Base-by-base conservation (phyloP, 192 early-diverging fungal genomes). In the Linnemannia zychae region DNA sequence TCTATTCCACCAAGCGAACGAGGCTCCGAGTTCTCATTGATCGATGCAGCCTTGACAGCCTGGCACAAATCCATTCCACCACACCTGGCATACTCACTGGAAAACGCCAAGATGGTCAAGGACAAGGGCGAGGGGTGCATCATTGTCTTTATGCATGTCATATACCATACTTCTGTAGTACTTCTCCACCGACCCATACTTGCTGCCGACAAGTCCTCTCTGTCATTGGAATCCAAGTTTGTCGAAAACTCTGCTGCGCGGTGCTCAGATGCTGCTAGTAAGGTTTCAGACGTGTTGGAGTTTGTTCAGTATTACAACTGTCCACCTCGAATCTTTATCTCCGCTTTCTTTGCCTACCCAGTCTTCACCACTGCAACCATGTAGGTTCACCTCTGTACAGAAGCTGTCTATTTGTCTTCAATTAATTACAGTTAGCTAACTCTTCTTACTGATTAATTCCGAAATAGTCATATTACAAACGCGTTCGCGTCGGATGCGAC, bases 341-440 rank as follows among this genome's bases (percentile, higher is more conserved):
- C 88, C 9, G 85, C 90, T 3, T 92, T 89, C 65, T 80, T 88
- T 37, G 66, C 88, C 2, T 92, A 92, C 50, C 83, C 88, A 18
- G 78, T 89, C 6, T 92, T 89, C 48, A 91, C 88, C 0, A 88
- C 87, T 3, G 89, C 90, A 16, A 90, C 91, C 34, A 90, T 92
- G 83, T 85, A 57, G 70, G 76, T 53, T 38, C 22, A 16, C 24
- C 22, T 37, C 33, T 4, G 7, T 17, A 34, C 4, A 24, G 4
- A 28, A 16, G 24, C n/a, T 44, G 12, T 80, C 52, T 63, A 12
- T 46, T 67, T 46, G 69, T 68, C 6, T 6, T 7, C 0, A 38
- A 38, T 53, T 28, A 65, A 24, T 22, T 74, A n/a, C 22, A 44
- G 17, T 22, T 38, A 18, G 47, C 37, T 36, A 34, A 48, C 50